Conservation (phyloP, 2,329 filamentous ascomycete species). For the Calonectria leucothoes region DNA sequence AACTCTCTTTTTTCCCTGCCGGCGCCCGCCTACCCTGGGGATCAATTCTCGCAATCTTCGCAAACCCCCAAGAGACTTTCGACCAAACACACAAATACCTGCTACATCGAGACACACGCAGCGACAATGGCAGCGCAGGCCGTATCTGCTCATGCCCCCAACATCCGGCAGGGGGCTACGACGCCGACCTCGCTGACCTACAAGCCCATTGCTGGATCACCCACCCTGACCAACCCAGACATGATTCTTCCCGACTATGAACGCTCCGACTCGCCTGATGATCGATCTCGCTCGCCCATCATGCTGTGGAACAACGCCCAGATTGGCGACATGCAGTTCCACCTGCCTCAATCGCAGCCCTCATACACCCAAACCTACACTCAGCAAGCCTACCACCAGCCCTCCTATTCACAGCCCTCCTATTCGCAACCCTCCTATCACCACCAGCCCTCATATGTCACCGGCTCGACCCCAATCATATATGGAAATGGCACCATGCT, state of each 20-base stretch:
- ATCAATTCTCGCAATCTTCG: slow-evolving; percentile 6
- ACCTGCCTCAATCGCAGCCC: slow-evolving; percentile 52
- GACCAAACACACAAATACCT: not conserved
- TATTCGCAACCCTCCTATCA: not conserved
- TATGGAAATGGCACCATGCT: slow-evolving; percentile 78
- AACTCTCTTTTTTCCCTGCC: not conserved
- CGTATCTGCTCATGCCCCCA: slow-evolving; percentile 38
- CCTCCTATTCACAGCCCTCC: not conserved
- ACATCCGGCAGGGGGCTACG: slow-evolving; percentile 44
- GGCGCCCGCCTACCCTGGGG: not conserved
- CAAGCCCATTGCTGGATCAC: slow-evolving; percentile 73
- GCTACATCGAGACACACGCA: not conserved
- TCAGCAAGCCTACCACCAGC: slow-evolving; percentile 41
- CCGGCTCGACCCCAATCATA: slow-evolving; percentile 71
- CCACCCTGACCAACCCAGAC: slow-evolving; percentile 91
- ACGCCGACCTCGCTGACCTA: slow-evolving; percentile 50
- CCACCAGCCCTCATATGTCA: slow-evolving; percentile 12
- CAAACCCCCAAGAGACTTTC: not conserved
- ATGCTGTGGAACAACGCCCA: slow-evolving; percentile 64
- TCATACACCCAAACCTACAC: slow-evolving; percentile 44
- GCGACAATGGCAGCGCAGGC: slow-evolving; percentile 47
- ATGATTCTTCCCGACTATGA: slow-evolving; percentile 89
- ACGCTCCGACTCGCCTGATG: slow-evolving; percentile 64
- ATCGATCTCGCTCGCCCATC: slow-evolving; percentile 63
- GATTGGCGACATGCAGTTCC: slow-evolving; percentile 51